Conservation (phyloP, 345 rosid species). For the Pugionium cornutum region DNA sequence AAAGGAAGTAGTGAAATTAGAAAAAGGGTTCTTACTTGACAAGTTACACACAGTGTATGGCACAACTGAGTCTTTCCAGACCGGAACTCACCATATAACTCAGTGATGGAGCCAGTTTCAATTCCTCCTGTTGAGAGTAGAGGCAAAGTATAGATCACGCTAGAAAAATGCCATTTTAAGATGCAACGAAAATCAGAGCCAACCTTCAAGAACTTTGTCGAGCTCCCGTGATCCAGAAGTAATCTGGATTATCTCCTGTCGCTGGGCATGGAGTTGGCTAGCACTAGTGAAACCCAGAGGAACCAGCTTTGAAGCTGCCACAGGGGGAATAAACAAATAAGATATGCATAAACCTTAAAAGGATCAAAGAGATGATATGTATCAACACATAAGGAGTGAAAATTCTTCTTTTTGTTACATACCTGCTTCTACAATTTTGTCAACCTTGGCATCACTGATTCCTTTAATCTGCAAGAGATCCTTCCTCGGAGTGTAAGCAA, state of each 20-base stretch:
- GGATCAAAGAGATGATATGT: neutral
- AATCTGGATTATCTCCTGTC: conserved; percentile 94
- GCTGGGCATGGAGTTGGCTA: conserved; percentile 81
- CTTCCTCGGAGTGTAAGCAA: conserved; percentile 88
- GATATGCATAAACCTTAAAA: neutral
- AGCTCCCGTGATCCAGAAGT: conserved; percentile 95
- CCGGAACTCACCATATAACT: conserved; percentile 94
- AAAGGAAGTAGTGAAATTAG: neutral
- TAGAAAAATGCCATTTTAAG: neutral
- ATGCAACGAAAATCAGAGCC: neutral
- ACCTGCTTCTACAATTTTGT: conserved; percentile 96
- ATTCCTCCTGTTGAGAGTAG: conserved; percentile 65
- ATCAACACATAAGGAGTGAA: neutral
- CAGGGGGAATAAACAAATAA: conserved; percentile 17
- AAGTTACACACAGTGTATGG: conserved; percentile 94
- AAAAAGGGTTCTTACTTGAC: conserved; percentile 64
- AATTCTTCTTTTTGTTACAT: conserved; percentile 7
- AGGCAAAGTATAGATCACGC: conserved; percentile 20
- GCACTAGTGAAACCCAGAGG: conserved; percentile 97
- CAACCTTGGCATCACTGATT: conserved; percentile 95
- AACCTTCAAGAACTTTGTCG: conserved; percentile 93
- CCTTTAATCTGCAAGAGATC: conserved; percentile 97
- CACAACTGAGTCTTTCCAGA: conserved; percentile 98
- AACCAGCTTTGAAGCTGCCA: conserved; percentile 84
- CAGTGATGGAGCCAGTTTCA: conserved; percentile 97